phyloP scores from a whole-genome alignment of 2,329 filamentous ascomycete genomes.

The Clathrospora elynae region DNA sequence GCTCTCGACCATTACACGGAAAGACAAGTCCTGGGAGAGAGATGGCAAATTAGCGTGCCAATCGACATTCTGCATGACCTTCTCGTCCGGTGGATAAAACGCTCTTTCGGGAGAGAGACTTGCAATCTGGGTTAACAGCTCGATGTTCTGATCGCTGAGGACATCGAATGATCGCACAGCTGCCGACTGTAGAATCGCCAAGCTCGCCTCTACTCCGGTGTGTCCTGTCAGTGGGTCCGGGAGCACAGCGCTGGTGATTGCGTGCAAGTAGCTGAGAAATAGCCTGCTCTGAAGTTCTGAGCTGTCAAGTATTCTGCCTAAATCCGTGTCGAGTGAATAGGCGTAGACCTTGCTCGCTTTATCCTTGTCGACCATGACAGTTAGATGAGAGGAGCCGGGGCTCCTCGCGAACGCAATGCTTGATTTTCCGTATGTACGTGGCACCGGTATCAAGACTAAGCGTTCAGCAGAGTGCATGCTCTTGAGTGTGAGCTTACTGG shows the following conservation, averaged over 20 bases:
- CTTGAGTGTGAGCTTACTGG: conserved; percentile 31
- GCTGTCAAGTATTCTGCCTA: conserved; percentile 59
- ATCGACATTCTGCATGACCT: conserved; percentile 51
- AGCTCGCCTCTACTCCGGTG: conserved; percentile 62
- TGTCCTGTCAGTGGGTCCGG: conserved; percentile 55
- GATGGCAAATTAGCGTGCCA: conserved; percentile 52
- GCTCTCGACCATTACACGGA: conserved; percentile 24
- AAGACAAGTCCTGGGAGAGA: conserved; percentile 39
- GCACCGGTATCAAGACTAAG: conserved; percentile 45
- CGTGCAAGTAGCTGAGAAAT: conserved; percentile 59
- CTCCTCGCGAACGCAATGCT: conserved; percentile 10
- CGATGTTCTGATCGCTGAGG: conserved; percentile 34
- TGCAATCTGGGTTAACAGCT: conserved; percentile 35
- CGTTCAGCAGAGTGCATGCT: conserved; percentile 29
- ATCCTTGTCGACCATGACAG: conserved; percentile 21
- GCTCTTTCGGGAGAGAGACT: conserved; percentile 41
- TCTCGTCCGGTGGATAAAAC: conserved; percentile 53
- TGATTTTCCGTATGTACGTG: conserved; percentile 10
- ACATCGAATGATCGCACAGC: conserved; percentile 55
- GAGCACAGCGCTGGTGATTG: conserved; percentile 58
- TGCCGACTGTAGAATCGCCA: conserved; percentile 57
- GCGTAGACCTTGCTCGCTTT: conserved; percentile 42
- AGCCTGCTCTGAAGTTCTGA: conserved; percentile 60
- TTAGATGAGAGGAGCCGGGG: conserved; percentile 7
- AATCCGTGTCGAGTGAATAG: conserved; percentile 56